phyloP scores from a whole-genome alignment of 2,329 filamentous ascomycete genomes.

The Diaporthe eres region DNA sequence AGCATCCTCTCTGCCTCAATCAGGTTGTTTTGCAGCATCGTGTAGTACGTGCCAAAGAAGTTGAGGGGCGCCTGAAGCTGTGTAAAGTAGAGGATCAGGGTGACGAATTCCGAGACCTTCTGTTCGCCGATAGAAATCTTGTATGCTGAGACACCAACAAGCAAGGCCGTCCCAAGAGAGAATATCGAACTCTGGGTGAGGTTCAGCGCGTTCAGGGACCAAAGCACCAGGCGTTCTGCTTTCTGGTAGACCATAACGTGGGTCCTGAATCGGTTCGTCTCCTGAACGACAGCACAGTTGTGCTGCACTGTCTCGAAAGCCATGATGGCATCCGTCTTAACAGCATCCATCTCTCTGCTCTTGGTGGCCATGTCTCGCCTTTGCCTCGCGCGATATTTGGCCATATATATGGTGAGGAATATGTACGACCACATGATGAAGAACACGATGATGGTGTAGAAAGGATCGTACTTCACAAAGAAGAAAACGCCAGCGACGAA shows the following conservation, averaged over 20 bases:
- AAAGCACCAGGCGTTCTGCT: conserved; percentile 69
- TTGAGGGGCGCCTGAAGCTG: conserved; percentile 73
- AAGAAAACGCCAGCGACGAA: conserved; percentile 63
- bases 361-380: conserved; percentile 60
- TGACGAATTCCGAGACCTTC: conserved; percentile 69
- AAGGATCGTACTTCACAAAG: conserved; percentile 60
- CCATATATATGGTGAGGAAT: conserved; percentile 65
- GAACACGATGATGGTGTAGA: conserved; percentile 63
- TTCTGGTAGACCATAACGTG: conserved; percentile 70
- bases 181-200: conserved; percentile 75
- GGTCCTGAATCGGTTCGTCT: conserved; percentile 69
- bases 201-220: conserved; percentile 72
- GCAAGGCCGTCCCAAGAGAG: conserved; percentile 71
- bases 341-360: conserved; percentile 63
- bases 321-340: conserved; percentile 63
- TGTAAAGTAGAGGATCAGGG: conserved; percentile 70
- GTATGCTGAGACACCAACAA: conserved; percentile 73
- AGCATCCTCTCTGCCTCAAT: conserved; percentile 62
- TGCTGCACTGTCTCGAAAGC: conserved; percentile 73
- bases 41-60: conserved; percentile 69
- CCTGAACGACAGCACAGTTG: conserved; percentile 72
- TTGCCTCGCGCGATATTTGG: conserved; percentile 60
- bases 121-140: conserved; percentile 70
- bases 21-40: conserved; percentile 60
- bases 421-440: conserved; percentile 65